Base-by-base conservation (phyloP, 208 protist genomes). In the Leishmania aethiopica region DNA sequence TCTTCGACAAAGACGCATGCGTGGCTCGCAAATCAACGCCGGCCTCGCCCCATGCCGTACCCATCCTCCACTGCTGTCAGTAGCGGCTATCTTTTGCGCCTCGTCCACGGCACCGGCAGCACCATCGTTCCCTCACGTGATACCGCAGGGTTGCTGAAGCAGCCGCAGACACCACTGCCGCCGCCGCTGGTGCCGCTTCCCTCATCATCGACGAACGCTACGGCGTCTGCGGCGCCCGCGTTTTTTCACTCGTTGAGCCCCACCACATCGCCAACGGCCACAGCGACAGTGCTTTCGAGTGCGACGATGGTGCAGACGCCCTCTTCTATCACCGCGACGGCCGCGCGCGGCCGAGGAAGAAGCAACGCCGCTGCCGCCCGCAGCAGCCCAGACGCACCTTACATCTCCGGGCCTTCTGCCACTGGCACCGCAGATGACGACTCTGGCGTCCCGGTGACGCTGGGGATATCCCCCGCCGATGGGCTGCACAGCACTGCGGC, bases 21-120 rank as follows among this genome's bases (percentile, higher is more conserved):
- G 55, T 73, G 80, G 67, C 66, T 80, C 15, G 28, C n/a, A 59
- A 51, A 47, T 17, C 77, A 81, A 75, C 82, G 82, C 2, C 78
- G 83, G 5, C 78, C 75, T 53, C 78, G 77, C 15, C 62, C 64
- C 7, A 59, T 86, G 47, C 78, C 83, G 25, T 77, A 82, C 78
- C 83, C 78, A 5, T 80, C 73, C 6, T 70, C 83, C 40, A 66
- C 45, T 17, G 83, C 83, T 1, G 77, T n/a, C 2, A 80, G 55
- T 37, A 82, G 51, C 53, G 70, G 74, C 15, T 60, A 67, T 42
- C 78, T 82, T 10, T 77, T 86, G 19, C 72, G 78, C 25, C 51
- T 35, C 4, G 35, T 13, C 32, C 32, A 45, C n/a, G 45, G 67
- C 55, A 66, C 32, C 72, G 57, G 10, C 35, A 22, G n/a, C 35